Percentiles rank a stretch among this genome's conserved stretches.
Conservation (phyloP, 768 basidiomycete genomes). For the Auriculariales sp. region DNA sequence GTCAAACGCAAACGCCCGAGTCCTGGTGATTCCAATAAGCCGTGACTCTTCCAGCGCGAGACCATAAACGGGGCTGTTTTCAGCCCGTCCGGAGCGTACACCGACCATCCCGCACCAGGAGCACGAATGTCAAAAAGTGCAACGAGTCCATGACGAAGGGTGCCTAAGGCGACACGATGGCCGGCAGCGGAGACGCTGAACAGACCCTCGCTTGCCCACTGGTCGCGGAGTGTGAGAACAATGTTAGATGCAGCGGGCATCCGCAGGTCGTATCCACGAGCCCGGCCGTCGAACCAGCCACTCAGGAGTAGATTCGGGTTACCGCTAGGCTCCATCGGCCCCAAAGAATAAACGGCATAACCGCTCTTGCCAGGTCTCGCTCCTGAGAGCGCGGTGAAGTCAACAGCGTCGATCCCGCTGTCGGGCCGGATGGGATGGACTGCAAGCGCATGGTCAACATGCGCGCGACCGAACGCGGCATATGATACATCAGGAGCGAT, state of each 20-base stretch:
- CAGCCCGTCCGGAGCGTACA: neutral
- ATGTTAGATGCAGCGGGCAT: neutral
- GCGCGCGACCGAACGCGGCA: neutral
- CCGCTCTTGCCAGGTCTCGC: neutral
- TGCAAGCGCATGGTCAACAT: neutral
- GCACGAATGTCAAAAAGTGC: neutral
- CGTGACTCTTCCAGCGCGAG: neutral
- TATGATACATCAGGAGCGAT: neutral
- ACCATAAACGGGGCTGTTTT: neutral
- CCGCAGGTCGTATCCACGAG: neutral
- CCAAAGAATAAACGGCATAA: neutral
- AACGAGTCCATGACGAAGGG: neutral
- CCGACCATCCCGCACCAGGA: neutral
- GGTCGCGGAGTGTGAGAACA: neutral
- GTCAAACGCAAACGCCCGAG: neutral
- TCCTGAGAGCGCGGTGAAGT: neutral
- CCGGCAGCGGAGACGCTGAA: neutral
- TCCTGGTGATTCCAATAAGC: neutral
- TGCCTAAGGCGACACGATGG: neutral
- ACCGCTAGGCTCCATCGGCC: neutral
- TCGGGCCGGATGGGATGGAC: neutral
- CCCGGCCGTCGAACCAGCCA: neutral
- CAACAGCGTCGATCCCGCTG: neutral
- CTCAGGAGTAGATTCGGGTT: neutral
- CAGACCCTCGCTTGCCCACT: neutral